Evolutionary conservation across 2,329 filamentous ascomycete genomes (phyloP).

Genomic region (Arthroderma sp.): DNA sequence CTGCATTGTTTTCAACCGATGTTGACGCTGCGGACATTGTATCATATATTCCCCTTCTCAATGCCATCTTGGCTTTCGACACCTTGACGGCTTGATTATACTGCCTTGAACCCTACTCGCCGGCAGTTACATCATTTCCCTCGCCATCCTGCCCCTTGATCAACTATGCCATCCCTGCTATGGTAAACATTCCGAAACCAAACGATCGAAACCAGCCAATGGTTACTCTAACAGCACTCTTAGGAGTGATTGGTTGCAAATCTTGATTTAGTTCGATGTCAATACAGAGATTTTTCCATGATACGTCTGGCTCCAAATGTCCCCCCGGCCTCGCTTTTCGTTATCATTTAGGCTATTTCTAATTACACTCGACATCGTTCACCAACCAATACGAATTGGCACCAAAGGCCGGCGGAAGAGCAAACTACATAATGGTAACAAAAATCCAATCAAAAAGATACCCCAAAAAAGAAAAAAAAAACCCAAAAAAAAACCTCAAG

Average conservation of each 20-base stretch:
- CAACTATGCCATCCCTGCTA: neutral
- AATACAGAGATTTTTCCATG: neutral
- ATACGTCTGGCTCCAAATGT: neutral
- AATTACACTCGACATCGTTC: neutral
- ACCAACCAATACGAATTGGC: neutral
- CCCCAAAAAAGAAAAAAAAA: neutral
- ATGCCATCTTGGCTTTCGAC: neutral
- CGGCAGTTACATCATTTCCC: neutral
- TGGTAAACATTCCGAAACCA: neutral
- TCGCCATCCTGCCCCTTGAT: neutral
- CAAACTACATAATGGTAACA: neutral
- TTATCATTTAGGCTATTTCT: neutral
- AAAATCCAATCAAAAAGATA: neutral
- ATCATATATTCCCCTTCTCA: neutral
- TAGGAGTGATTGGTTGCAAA: neutral
- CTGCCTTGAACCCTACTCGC: neutral
- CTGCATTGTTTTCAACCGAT: neutral
- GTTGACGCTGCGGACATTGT: neutral
- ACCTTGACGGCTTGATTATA: neutral
- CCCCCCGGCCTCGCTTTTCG: neutral
- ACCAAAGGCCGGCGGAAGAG: neutral
- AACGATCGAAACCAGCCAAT: neutral
- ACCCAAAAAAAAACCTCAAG: neutral
- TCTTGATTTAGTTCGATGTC: neutral
- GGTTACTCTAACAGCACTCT: neutral